Conservation (phyloP, 805 yeast genomes). For the Kodamaea lidongshanica region DNA sequence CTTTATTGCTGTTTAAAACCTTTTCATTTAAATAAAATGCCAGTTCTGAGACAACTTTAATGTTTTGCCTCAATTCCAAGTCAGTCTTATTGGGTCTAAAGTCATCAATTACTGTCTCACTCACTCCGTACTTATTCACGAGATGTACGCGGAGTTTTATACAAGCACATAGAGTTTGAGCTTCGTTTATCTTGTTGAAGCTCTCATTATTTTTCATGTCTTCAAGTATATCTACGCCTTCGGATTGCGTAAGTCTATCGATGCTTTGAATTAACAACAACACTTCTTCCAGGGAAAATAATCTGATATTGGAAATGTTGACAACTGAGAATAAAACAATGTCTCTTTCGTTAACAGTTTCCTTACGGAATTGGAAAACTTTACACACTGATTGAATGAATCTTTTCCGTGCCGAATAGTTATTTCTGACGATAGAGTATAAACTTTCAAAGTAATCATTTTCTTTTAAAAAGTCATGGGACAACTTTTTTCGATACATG, state of each 20-base stretch:
- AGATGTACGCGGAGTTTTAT: conserved; percentile 17
- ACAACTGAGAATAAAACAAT: conserved; percentile 21
- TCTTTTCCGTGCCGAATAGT: conserved; percentile 34
- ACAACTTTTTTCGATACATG: conserved; percentile 30
- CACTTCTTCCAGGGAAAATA: conserved; percentile 47
- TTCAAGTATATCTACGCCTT: conserved; percentile 33
- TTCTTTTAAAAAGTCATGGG: conserved; percentile 21
- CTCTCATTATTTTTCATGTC: neutral
- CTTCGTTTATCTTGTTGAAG: conserved; percentile 12
- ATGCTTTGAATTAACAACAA: conserved; percentile 38
- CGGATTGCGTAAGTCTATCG: conserved; percentile 37
- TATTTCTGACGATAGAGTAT: conserved; percentile 37
- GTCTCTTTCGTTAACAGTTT: conserved; percentile 15
- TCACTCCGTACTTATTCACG: conserved; percentile 16
- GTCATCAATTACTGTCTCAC: conserved; percentile 17
- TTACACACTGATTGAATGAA: conserved; percentile 27
- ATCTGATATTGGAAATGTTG: conserved; percentile 35
- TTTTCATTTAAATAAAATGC: neutral
- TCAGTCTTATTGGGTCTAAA: conserved; percentile 27
- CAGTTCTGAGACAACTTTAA: neutral
- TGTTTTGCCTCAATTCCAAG: conserved; percentile 24
- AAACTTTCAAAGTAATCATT: conserved; percentile 32
- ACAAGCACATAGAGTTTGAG: conserved; percentile 14
- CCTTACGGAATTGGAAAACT: conserved; percentile 10
- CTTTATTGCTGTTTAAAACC: too few relatives aligned